Conservation (phyloP, 371 early-diverging fungal genomes). For the Circinella umbellata region DNA sequence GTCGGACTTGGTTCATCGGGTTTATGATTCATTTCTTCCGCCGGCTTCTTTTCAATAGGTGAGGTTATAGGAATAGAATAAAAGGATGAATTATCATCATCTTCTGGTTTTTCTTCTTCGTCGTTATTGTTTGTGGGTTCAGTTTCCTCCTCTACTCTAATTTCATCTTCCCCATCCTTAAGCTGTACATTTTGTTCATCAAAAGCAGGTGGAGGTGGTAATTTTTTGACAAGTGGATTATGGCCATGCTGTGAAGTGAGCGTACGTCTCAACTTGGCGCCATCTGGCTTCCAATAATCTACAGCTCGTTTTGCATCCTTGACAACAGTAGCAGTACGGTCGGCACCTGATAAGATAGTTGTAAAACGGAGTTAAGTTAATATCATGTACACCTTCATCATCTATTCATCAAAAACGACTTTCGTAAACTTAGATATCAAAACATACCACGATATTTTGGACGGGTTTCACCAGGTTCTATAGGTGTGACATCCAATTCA, state of each 20-base stretch:
- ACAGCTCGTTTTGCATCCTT: conserved; percentile 36
- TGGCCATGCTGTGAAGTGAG: conserved; percentile 41
- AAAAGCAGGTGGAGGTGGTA: conserved; percentile 23
- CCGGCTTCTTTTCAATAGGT: neutral
- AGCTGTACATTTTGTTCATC: neutral
- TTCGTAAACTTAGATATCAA: too few species aligned
- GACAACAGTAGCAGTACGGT: conserved; percentile 36
- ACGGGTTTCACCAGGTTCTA: conserved; percentile 34
- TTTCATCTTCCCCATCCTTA: too few species aligned
- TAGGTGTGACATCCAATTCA: conserved; percentile 39
- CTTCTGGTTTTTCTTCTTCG: conserved; percentile 14
- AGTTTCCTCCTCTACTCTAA: neutral
- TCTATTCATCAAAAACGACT: too few species aligned
- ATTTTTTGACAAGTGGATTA: conserved; percentile 38
- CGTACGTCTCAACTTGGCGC: conserved; percentile 36
- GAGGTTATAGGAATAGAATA: neutral
- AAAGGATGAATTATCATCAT: neutral
- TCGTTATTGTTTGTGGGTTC: neutral
- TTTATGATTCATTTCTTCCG: conserved; percentile 1
- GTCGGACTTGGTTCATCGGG: conserved; percentile 13
- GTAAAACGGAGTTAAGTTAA: neutral
- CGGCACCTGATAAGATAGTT: conserved; percentile 12
- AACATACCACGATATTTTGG: conserved; percentile 26
- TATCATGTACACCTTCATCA: too few species aligned
- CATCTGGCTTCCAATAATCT: conserved; percentile 40